These are phyloP conservation scores for Sphagnum contortum DNA, from an alignment of 225 moss, liverwort and hornwort species.

Conservation along the genomic window DNA sequence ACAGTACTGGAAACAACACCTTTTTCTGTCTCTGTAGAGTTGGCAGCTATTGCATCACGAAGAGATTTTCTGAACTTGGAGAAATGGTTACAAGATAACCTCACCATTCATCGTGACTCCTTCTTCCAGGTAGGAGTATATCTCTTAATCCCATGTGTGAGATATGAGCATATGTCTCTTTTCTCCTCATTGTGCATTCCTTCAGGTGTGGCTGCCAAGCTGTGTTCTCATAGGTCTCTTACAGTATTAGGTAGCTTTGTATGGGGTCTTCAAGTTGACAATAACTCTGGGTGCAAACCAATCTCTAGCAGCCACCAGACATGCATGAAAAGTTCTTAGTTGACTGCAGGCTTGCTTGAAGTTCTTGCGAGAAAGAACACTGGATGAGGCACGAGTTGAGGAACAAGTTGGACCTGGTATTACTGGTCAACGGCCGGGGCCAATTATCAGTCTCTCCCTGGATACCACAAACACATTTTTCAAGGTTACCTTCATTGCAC, in stretches of 20 bases:
- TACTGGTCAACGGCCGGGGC: conserved; percentile 22
- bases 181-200: too few species aligned
- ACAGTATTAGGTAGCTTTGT: too few species aligned
- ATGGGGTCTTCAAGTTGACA: too few species aligned
- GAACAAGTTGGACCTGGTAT: conserved; percentile 10
- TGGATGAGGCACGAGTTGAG: conserved; percentile 31
- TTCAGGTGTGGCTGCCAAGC: background rate
- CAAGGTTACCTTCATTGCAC: conserved; percentile 24
- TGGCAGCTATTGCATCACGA: conserved; percentile 62
- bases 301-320: too few species aligned
- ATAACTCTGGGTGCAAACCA: too few species aligned
- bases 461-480: conserved; percentile 56
- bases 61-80: conserved; percentile 59
- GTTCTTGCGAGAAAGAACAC: conserved; percentile 52
- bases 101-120: conserved; percentile 66
- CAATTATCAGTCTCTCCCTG: conserved; percentile 23
- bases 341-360: conserved; percentile 57
- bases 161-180: too few species aligned
- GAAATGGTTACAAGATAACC: conserved; percentile 78
- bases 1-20: conserved; percentile 55
- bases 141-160: too few species aligned
- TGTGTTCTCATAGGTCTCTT: background rate
- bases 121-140: conserved; percentile 53
- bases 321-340: too few species aligned
- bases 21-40: conserved; percentile 55